A percentile compares a stretch with the other conserved stretches of the same genome.
phyloP scores from a whole-genome alignment of 1,284 basidiomycete species.

The Rhodotorula mucilaginosa region DNA sequence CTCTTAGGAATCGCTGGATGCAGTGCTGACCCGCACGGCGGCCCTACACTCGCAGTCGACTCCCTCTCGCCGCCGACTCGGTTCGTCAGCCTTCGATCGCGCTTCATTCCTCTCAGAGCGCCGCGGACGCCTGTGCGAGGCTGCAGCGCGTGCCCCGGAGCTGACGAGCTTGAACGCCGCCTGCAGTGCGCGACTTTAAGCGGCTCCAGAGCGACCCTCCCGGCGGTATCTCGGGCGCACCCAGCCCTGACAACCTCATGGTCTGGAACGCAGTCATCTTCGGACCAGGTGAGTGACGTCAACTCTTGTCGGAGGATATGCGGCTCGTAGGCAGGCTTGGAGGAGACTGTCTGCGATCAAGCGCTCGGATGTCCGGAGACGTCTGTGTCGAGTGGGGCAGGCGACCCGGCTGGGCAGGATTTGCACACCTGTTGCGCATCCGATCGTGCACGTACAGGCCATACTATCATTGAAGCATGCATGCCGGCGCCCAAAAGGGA shows the following conservation, averaged over 20 bases:
- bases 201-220: conserved; percentile 89
- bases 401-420: too few species aligned
- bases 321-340: neutral
- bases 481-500: too few species aligned
- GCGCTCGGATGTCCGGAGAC: too few species aligned
- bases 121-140: neutral
- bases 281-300: conserved; percentile 73
- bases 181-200: conserved; percentile 81
- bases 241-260: conserved; percentile 98
- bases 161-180: too few species aligned
- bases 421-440: too few species aligned
- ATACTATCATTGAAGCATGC: too few species aligned
- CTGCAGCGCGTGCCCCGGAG: too few species aligned
- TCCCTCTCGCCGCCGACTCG: conserved; percentile 34
- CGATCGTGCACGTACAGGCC: too few species aligned
- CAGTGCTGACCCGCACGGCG: neutral
- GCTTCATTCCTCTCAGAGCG: neutral
- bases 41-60: conserved; percentile 14
- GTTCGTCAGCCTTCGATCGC: conserved; percentile 7
- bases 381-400: too few species aligned
- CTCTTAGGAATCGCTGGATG: rapidly evolving
- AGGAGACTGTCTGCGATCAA: neutral
- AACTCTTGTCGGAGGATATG: neutral
- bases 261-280: conserved; percentile 99
- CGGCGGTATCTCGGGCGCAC: conserved; percentile 91